Base-by-base conservation (phyloP, 75 land plant species). In the Pinus tabuliformis region DNA sequence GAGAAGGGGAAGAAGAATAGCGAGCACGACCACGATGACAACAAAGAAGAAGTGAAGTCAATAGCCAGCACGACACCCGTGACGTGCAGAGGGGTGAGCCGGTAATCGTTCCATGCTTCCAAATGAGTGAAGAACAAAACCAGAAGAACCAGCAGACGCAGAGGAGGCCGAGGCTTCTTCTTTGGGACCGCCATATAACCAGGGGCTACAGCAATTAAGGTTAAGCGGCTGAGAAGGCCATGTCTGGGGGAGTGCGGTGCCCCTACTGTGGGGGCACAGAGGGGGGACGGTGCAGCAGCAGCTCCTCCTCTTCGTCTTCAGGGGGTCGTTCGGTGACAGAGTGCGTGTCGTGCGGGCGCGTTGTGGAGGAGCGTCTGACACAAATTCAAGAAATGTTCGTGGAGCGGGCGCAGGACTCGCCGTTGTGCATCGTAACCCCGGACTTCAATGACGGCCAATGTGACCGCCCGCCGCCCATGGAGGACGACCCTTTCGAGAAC, bases 301-400 rank as follows among this genome's bases (percentile, higher is more conserved):
- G 54, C 54, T 49, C 54, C 54, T 49, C 12, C 11, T 76, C 81
- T 13, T 28, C 78, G 68, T 6, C 66, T 5, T 30, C 76, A 6
- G 24, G 81, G 14, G 87, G 90, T 30, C 86, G 87, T 37, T 75
- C 36, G 58, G 79, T 89, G 21, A 89, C 91, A 14, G 91, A 89
- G 77, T 93, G 96, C 86, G 62, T 65, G 57, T 78, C 87, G 15
- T 93, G 96, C 81, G 95, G 89, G 28, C 92, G 95, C 39, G 89
- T 91, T 6, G 72, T 91, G 24, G 88, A 83, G 42, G 96, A 93
- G 81, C 86, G 84, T 3, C 82, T 82, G 3, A 33, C 78, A 39
- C 81, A 84, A 3, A 64, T 82, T 73, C 88, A 91, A 74, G 92
- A 88, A 60, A 79, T 89, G 74, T 93, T 93, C 84, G 82, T 78